phyloP scores from a whole-genome alignment of 2,329 filamentous ascomycete species.

The Penicillium sp. region DNA sequence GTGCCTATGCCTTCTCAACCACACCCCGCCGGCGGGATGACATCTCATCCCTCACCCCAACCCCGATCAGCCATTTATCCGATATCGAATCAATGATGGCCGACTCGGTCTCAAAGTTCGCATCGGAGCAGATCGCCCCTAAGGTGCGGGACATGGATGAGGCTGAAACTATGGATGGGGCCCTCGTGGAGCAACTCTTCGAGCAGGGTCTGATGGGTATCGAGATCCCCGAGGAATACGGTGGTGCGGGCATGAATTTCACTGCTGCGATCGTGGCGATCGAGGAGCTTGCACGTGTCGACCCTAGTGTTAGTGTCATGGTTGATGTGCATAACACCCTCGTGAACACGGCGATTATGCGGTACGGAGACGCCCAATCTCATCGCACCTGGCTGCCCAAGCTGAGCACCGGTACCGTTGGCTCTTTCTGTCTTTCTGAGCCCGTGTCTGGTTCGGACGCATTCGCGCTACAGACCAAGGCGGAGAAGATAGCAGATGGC shows the following conservation, averaged over 20 bases:
- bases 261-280: constrained; percentile 94
- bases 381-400: constrained; percentile 89
- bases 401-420: constrained; percentile 84
- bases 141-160: constrained; percentile 98
- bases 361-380: constrained; percentile 73
- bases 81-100: constrained; percentile 88
- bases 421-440: constrained; percentile 90
- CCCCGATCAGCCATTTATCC: constrained; percentile 88
- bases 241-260: constrained; percentile 98
- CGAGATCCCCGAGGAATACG: constrained; percentile 96
- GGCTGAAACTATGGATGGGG: constrained; percentile 86
- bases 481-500: constrained; percentile 76
- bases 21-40: constrained; percentile 61
- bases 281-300: constrained; percentile 90
- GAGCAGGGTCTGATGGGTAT: constrained; percentile 97
- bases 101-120: constrained; percentile 88
- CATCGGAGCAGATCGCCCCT: constrained; percentile 82
- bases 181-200: constrained; percentile 87
- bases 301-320: constrained; percentile 92
- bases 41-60: constrained; percentile 78
- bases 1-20: constrained; percentile 60
- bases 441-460: constrained; percentile 92
- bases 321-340: constrained; percentile 98
- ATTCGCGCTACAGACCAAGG: constrained; percentile 90
- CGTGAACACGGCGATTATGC: constrained; percentile 89